Base-by-base conservation (phyloP, 2,329 filamentous ascomycete genomes). In the Alternaria postmessia region DNA sequence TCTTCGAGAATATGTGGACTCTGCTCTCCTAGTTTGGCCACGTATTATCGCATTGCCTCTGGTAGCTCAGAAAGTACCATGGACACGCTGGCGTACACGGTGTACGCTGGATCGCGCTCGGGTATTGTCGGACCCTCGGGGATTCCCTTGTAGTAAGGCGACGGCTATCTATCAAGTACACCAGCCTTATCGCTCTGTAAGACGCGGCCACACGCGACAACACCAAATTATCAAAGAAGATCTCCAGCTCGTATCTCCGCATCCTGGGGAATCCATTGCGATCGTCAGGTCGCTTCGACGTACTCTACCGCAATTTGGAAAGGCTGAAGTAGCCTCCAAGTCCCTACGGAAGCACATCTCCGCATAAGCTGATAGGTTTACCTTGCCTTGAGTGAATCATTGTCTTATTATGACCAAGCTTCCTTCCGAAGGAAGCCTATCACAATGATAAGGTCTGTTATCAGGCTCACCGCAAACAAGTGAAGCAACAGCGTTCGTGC, bases 381-480 rank as follows among this genome's bases (percentile, higher is more conserved):
- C 32, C 46, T 30, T 38, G 34, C 39, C 42, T 39, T 51, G 53
- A 57, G 44, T 30, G 14, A 59, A 53, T 22, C 16, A 28, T 51
- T 41, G 43, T 53, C 59, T 44, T 43, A 51, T 61, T 43, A 51
- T 61, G 47, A 57, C 57, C 47, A 54, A 49, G 8, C 42, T 55
- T 59, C 54, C 38, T 59, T 48, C 67, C 69, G 68, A 71, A 34
- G 64, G 57, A 72, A 69, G 65, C 72, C 65, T 73, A 75, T 75
- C 72, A 61, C 32, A n/a, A 51, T 59, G 67, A 73, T 69, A 72
- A 72, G 67, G 26, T 26, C 44, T 54, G 63, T 69, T 71, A 73
- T 71, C 69, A 66, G 24, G 43, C 54, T 64, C 57, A 61, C 64
- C 57, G 59, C 58, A 64, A 68, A 67, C 64, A 71, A 66, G 65